A percentile compares a stretch with the other conserved stretches of the same genome.
Evolutionary conservation across 83 land plant species (phyloP).

Genomic region (Isoetes engelmannii): DNA sequence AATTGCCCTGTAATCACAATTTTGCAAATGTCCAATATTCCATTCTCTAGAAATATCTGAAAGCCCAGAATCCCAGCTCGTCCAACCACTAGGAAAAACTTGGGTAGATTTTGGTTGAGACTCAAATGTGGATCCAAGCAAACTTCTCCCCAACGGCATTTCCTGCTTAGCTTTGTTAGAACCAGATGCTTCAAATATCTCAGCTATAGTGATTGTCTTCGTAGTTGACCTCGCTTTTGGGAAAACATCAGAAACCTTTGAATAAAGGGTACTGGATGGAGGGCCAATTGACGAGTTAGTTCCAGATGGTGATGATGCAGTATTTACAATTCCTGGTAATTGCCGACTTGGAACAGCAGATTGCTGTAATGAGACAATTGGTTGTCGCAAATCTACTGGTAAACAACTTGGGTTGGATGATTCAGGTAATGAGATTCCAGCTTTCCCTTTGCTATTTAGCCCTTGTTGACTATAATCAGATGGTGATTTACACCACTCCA

Average conservation of each 20-base stretch:
- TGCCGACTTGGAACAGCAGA: no score
- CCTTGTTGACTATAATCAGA: no score
- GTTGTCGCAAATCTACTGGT: no score
- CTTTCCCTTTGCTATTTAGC: no score
- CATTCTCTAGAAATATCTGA: constrained; percentile 51
- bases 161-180: not conserved
- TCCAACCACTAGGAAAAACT: constrained; percentile 47
- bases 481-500: no score
- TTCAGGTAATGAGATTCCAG: no score
- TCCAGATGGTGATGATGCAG: no score
- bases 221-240: constrained; percentile 8
- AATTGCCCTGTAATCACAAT: constrained; percentile 57
- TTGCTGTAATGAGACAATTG: no score
- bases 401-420: no score
- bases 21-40: constrained; percentile 40
- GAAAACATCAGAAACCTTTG: constrained; percentile 14
- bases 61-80: constrained; percentile 41
- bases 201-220: constrained; percentile 21
- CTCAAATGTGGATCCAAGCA: not conserved
- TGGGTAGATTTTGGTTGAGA: constrained; percentile 24
- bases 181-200: constrained; percentile 14
- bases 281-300: not conserved
- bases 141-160: not conserved
- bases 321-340: no score
- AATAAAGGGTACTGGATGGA: constrained; percentile 18